phyloP scores from a whole-genome alignment of 768 basidiomycete genomes.

The Ramaria sp. region DNA sequence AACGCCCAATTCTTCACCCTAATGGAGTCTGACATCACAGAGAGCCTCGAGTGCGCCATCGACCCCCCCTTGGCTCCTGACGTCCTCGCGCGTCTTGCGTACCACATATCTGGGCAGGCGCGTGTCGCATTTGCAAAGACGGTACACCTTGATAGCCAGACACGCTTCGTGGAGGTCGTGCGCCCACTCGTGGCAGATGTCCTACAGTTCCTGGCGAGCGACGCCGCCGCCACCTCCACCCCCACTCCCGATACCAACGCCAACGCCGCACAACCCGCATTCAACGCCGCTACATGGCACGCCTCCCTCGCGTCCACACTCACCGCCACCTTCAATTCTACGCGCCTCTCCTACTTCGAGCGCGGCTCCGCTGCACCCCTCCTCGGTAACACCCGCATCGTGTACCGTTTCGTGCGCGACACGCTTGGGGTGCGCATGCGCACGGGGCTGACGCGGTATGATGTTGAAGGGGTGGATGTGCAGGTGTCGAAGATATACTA shows the following conservation, averaged over 20 bases:
- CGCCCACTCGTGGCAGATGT: conserved; percentile 3
- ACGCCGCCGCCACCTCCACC: background rate
- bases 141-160: background rate
- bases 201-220: background rate
- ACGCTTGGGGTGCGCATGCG: conserved; percentile 6
- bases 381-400: background rate
- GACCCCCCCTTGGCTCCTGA: background rate
- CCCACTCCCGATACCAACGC: background rate
- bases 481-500: conserved; percentile 1
- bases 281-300: conserved; percentile 15
- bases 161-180: background rate
- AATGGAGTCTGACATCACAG: background rate
- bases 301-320: conserved; percentile 5
- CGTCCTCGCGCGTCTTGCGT: background rate
- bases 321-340: background rate
- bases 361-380: background rate
- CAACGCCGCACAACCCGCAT: background rate
- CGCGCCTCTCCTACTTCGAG: background rate
- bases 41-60: background rate
- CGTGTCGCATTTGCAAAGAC: background rate
- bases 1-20: background rate
- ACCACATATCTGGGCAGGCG: background rate
- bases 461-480: background rate
- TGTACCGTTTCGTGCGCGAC: background rate
- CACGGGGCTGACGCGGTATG: background rate